Evolutionary conservation across 2,329 filamentous ascomycete genomes (phyloP), one percentile per base, ranked within the genome.

Genomic region (Aspergillus ochraceus): DNA sequence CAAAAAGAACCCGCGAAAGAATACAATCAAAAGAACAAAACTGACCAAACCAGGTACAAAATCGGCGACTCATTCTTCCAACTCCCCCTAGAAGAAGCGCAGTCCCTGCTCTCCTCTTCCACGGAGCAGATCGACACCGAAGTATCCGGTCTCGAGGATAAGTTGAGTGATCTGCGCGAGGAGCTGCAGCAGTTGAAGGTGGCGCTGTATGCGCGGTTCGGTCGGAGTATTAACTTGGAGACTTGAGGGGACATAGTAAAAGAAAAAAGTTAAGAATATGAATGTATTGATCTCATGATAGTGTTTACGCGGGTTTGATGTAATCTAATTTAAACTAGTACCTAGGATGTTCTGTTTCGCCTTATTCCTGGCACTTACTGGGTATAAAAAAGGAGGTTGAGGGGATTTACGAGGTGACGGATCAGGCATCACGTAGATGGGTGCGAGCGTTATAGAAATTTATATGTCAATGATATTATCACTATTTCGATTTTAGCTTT

Each of bases 41-140:
- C 20, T 42, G 62, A 55, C 61, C 65, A 36, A 66, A 26, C 14
- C 74, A 97, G 93, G 59, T 98, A 98, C 83, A 96, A 96, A 79
- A 91, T 99, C 59, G 95, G 95, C 66, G 95, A 98, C 76, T 91
- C 92, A 6, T 99, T 98, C 80, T 90, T 98, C 76, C 90, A 92
- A 60, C 80, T 99, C 55, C 88, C 90, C 9, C 84, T 97, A 17
- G 80, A 88, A 52, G 90, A 97, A 74, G 95, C 95, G 2, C 92
- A 97, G 73, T 88, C 94, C 67, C 85, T 98, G 78, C 87, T 99
- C 5, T 81, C 86, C 19, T 78, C 84, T 11, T 90, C 91, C 6
- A 88, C 88, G 6, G 83, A 88, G 62, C 85, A 84, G 69, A 87
- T 97, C 63, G 92, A 96, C 66, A 81, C 87, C 64, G 90, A 96